Base-by-base conservation (phyloP, 495 filamentous ascomycete species). In the Daldinia bambusicola region DNA sequence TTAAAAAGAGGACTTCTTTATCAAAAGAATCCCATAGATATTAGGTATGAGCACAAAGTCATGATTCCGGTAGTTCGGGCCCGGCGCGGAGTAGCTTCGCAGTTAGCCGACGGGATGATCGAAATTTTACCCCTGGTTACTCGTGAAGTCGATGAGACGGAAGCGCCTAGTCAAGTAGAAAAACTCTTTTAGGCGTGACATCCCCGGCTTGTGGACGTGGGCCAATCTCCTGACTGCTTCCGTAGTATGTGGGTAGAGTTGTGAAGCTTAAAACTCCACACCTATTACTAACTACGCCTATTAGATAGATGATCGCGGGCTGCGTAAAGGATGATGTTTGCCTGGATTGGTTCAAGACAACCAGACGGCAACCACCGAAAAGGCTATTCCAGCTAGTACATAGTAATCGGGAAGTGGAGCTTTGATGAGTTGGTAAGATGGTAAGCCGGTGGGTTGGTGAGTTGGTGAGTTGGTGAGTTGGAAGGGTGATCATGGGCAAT, bases 21-120 rank as follows among this genome's bases (percentile, higher is more conserved):
- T 36, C 34, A 36, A 36, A 6, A 36, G 7, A 7, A 36, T 26
- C 1, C 1, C 26, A 26, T 1, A 36, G 34, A 7, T 10, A 10
- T 36, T 6, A 36, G 34, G 7, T 36, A 10, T 10, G 9, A 36
- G 34, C 34, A 36, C 43, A 34, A 18, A 55, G 32, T 41, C 41
- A 55, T 43, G 48, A 60, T 38, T 22, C 68, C 69, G 63, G 31
- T 52, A 16, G 43, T 71, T 52, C 45, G 63, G 68, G 34, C 41
- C 62, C 52, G 41, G 62, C 41, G 34, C 52, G 62, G 43, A 52
- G 61, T 58, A 55, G 62, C 38, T 6, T 63, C 40, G 37, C 18
- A 22, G 16, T 66, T 50, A 71, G 38, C 43, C 8, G n/a, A 53
- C 59, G 67, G 60, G 55, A 50, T 13, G 8, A 32, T 16, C 43